Evolutionary conservation across 495 filamentous ascomycete genomes (phyloP).

Genomic region (Penicillium salamii): DNA sequence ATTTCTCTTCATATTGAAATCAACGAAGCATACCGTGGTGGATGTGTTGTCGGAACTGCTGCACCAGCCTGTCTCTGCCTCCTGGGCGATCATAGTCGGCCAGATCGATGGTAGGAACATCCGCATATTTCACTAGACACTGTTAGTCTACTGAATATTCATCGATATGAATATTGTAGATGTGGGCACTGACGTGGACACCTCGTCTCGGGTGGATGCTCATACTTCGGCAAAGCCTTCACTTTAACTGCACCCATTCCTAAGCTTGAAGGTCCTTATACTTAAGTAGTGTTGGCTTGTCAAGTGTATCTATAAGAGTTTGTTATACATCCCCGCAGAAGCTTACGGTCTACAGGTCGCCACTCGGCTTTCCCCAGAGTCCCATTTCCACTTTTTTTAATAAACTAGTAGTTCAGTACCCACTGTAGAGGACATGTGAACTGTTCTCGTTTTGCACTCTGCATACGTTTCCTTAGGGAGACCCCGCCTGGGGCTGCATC

Average conservation of each 20-base stretch:
- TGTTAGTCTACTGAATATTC: no score
- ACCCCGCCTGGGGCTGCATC: not conserved
- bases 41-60: slow-evolving; percentile 49
- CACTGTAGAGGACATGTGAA: not conserved
- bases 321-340: no score
- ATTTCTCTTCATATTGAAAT: not conserved
- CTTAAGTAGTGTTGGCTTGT: no score
- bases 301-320: no score
- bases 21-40: slow-evolving; percentile 33
- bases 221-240: not conserved
- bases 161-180: no score
- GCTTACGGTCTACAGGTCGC: not conserved
- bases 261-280: no score
- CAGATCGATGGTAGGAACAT: slow-evolving; percentile 51
- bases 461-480: not conserved
- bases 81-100: slow-evolving; percentile 45
- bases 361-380: not conserved
- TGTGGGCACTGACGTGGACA: not conserved
- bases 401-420: not conserved
- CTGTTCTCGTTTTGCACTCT: not conserved
- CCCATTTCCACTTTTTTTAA: slow-evolving; percentile 1
- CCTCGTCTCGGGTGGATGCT: slow-evolving; percentile 3
- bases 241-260: no score
- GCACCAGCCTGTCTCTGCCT: slow-evolving; percentile 49
- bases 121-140: slow-evolving; percentile 40